These are phyloP conservation scores for Cyclocybe cylindracea DNA, from an alignment of 768 basidiomycete species.

Conservation along the genomic window DNA sequence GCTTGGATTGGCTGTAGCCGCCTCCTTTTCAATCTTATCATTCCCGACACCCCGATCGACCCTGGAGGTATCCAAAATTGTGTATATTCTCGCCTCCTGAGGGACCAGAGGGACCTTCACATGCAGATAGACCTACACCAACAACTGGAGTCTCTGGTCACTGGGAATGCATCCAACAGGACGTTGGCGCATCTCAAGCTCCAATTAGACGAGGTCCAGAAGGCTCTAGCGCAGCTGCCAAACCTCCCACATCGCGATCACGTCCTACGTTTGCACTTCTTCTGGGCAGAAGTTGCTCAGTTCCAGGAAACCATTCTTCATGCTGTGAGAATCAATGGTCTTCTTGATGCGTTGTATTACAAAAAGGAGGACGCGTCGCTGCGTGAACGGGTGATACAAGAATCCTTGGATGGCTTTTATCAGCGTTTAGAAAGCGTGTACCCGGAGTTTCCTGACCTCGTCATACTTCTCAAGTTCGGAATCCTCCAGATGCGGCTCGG, in stretches of 20 bases:
- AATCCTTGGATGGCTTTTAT: conserved; percentile 75
- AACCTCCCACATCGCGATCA: conserved; percentile 37
- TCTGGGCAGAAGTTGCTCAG: conserved; percentile 77
- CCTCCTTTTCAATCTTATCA: conserved; percentile 66
- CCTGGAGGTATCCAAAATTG: conserved; percentile 69
- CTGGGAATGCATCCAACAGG: conserved; percentile 58
- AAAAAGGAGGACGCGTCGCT: conserved; percentile 38
- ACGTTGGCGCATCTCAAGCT: conserved; percentile 46
- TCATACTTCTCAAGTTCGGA: conserved; percentile 63
- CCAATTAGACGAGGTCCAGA: conserved; percentile 28
- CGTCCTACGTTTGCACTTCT: conserved; percentile 53
- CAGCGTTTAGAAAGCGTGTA: conserved; percentile 73
- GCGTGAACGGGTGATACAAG: conserved; percentile 75
- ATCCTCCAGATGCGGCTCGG: conserved; percentile 72
- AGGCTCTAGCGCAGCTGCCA: conserved; percentile 26
- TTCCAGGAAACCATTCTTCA: conserved; percentile 65
- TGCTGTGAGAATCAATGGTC: conserved; percentile 46
- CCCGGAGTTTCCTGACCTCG: conserved; percentile 71
- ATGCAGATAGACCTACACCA: conserved; percentile 56
- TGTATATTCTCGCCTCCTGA: conserved; percentile 41
- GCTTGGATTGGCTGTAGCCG: conserved; percentile 64
- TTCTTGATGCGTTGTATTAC: conserved; percentile 40
- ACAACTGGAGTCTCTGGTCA: conserved; percentile 51
- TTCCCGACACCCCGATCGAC: conserved; percentile 86
- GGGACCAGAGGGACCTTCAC: conserved; percentile 40